These are phyloP conservation scores for Verticillium isaacii DNA, from an alignment of 2,329 filamentous ascomycete species.

Conservation along the genomic window DNA sequence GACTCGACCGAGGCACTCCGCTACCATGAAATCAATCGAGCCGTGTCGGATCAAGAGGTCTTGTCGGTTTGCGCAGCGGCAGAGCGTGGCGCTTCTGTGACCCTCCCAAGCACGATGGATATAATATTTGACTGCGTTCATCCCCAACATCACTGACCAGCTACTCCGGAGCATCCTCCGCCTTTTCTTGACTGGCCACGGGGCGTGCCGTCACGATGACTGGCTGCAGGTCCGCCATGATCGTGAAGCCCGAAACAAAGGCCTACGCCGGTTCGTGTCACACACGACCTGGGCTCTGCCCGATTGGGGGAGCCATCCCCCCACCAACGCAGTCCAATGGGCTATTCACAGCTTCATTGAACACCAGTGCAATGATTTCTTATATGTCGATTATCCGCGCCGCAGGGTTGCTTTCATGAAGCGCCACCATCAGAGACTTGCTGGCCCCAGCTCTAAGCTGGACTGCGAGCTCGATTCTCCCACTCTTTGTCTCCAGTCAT, in stretches of 20 bases:
- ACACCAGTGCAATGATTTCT: background rate
- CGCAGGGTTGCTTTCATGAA: background rate
- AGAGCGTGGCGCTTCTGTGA: conserved; percentile 76
- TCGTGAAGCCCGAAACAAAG: background rate
- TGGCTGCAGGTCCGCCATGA: background rate
- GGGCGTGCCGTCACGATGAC: background rate
- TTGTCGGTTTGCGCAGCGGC: conserved; percentile 63
- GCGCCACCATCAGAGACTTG: background rate
- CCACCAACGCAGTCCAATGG: background rate
- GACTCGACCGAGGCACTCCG: conserved; percentile 43
- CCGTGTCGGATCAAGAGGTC: conserved; percentile 60
- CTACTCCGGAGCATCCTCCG: background rate
- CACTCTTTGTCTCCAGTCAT: background rate
- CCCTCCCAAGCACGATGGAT: conserved; percentile 45
- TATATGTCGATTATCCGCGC: background rate
- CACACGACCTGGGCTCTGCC: background rate
- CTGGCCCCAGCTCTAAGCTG: background rate
- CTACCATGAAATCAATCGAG: conserved; percentile 76
- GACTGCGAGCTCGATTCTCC: background rate
- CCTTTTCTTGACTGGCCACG: background rate
- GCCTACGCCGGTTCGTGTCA: background rate
- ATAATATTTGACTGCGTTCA: conserved; percentile 36
- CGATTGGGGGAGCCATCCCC: background rate
- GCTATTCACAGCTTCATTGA: background rate
- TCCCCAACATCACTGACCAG: background rate